Evolutionary conservation across 257 asterid genomes (phyloP).

Genomic region (Dorcoceras hygrometricum): DNA sequence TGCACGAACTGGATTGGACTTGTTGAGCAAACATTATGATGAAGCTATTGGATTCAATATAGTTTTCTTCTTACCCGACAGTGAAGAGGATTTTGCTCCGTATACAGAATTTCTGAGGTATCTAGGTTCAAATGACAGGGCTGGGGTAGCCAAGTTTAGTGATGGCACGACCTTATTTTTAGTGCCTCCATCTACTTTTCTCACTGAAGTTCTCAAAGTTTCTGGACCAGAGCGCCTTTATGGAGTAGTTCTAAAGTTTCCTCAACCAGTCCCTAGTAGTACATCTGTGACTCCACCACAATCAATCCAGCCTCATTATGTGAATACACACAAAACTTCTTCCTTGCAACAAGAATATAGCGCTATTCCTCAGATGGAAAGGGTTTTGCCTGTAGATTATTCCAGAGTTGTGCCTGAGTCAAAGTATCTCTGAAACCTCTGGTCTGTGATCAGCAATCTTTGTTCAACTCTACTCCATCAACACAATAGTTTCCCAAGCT

Average conservation of each 20-base stretch:
- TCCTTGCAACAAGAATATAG: constrained; percentile 42
- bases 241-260: constrained; percentile 86
- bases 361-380: constrained; percentile 42
- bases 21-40: constrained; percentile 75
- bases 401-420: constrained; percentile 39
- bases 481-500: constrained; percentile 49
- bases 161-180: constrained; percentile 89
- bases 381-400: constrained; percentile 35
- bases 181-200: constrained; percentile 96
- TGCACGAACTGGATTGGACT: constrained; percentile 89
- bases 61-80: constrained; percentile 85
- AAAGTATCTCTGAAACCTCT: constrained; percentile 39
- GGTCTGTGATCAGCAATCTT: constrained; percentile 37
- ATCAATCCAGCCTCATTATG: constrained; percentile 43
- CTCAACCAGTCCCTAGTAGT: constrained; percentile 39
- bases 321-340: constrained; percentile 36
- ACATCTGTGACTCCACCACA: constrained; percentile 34
- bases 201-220: constrained; percentile 66
- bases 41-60: constrained; percentile 83
- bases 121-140: constrained; percentile 81
- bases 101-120: constrained; percentile 86
- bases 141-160: constrained; percentile 93
- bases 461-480: constrained; percentile 46
- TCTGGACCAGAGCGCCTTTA: constrained; percentile 92
- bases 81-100: constrained; percentile 89